Conservation (phyloP, 2,329 filamentous ascomycete species). For the Orbilia blumenaviensis region DNA sequence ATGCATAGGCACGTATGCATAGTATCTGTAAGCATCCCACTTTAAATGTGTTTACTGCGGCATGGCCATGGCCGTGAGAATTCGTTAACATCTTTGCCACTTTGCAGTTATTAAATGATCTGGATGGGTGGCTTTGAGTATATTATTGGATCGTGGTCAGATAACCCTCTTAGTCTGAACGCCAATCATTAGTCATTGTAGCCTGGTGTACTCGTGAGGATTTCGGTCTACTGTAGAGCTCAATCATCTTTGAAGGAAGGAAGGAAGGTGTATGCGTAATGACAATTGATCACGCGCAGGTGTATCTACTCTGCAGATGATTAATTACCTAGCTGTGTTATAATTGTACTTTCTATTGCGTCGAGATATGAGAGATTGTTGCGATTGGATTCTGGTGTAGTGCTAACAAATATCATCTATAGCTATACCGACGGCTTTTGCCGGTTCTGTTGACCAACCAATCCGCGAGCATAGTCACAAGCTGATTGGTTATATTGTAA, state of each 20-base stretch:
- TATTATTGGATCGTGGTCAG: conserved; percentile 10
- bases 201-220: not conserved
- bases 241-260: not conserved
- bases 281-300: not conserved
- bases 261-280: not conserved
- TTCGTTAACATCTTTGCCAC: conserved; percentile 1
- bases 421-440: too few species aligned
- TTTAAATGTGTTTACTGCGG: not conserved
- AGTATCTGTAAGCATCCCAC: not conserved
- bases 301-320: not conserved
- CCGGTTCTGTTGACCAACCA: too few species aligned
- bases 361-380: not conserved
- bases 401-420: not conserved
- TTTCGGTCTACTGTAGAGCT: too few species aligned
- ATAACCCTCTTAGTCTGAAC: not conserved
- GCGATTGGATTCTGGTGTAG: not conserved
- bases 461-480: too few species aligned
- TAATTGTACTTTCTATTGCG: not conserved
- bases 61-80: not conserved
- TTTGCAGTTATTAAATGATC: not conserved
- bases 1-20: not conserved
- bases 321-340: not conserved
- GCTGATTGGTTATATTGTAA: not conserved
- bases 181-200: not conserved
- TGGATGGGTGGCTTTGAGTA: conserved; percentile 3